Evolutionary conservation across 495 filamentous ascomycete species (phyloP).

Genomic region (Rostrohypoxylon terebratum): DNA sequence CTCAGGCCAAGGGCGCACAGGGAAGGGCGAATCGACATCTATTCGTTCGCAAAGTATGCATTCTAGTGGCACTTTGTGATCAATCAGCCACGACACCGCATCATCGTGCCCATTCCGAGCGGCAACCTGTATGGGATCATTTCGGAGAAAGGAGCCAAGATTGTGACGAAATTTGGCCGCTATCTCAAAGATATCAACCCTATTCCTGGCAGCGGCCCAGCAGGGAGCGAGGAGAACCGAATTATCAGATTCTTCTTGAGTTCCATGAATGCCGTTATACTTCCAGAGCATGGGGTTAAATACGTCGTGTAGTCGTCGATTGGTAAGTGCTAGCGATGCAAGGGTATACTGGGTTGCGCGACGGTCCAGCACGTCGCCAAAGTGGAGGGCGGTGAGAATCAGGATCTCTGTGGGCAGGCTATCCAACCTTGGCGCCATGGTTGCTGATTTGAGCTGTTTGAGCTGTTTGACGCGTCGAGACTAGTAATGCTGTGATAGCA

Average conservation of each 20-base stretch:
- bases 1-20: not conserved
- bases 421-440: slow-evolving; percentile 4
- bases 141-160: not conserved
- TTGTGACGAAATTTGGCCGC: slow-evolving; percentile 7
- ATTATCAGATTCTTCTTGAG: not conserved
- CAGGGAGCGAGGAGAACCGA: not conserved
- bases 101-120: not conserved
- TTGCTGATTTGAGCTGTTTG: not conserved
- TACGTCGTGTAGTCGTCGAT: slow-evolving; percentile 17
- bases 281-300: slow-evolving; percentile 28
- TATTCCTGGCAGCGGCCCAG: slow-evolving; percentile 17
- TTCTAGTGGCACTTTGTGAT: slow-evolving; percentile 25
- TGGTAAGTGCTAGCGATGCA: slow-evolving; percentile 24
- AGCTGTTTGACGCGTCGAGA: slow-evolving; percentile 1
- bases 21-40: slow-evolving; percentile 4
- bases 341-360: not conserved
- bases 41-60: not conserved
- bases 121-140: slow-evolving; percentile 4
- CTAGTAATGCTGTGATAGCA: not conserved
- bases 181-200: slow-evolving; percentile 31
- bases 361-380: not conserved
- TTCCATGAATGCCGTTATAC: not conserved
- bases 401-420: slow-evolving; percentile 15
- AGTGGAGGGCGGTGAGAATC: not conserved
- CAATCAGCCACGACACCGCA: slow-evolving; percentile 22